phyloP scores from a whole-genome alignment of 768 basidiomycete genomes.

The Agrocybe pediades region DNA sequence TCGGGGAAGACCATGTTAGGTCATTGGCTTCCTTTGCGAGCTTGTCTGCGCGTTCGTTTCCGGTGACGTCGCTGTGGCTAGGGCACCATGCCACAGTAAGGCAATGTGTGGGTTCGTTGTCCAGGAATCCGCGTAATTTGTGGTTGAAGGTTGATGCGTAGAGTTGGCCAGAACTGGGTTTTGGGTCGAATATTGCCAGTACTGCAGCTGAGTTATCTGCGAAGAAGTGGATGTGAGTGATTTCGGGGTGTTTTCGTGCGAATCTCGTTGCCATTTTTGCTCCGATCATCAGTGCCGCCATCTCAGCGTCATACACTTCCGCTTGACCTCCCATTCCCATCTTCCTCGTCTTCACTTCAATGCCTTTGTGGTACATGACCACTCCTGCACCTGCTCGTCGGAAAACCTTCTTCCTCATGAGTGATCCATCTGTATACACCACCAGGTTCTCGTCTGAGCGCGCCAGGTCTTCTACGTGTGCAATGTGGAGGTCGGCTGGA shows the following conservation, averaged over 20 bases:
- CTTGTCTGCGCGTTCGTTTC: slow-evolving; percentile 15
- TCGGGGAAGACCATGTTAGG: neutral
- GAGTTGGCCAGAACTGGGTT: slow-evolving; percentile 20
- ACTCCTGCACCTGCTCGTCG: slow-evolving; percentile 16
- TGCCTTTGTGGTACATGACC: slow-evolving; percentile 14
- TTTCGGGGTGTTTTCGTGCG: slow-evolving; percentile 1
- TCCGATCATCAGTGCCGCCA: slow-evolving; percentile 22
- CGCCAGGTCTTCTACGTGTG: neutral
- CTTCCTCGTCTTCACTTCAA: slow-evolving; percentile 8
- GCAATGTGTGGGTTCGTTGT: too few species aligned
- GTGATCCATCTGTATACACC: slow-evolving; percentile 19
- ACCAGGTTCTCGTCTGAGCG: neutral
- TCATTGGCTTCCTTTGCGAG: slow-evolving; percentile 24
- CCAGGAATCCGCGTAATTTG: too few species aligned
- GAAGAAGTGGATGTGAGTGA: slow-evolving; percentile 23
- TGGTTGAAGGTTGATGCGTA: neutral
- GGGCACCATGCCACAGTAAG: too few species aligned
- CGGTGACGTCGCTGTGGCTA: too few species aligned
- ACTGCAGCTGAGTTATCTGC: slow-evolving; percentile 24
- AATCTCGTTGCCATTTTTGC: slow-evolving; percentile 9
- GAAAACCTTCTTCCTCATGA: slow-evolving; percentile 12
- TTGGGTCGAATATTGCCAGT: slow-evolving; percentile 18
- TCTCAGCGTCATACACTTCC: slow-evolving; percentile 29
- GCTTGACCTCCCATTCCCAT: slow-evolving; percentile 25
- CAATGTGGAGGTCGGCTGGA: too few species aligned